Conservation (phyloP, 2,329 filamentous ascomycete genomes). For the Fusarium floridanum region DNA sequence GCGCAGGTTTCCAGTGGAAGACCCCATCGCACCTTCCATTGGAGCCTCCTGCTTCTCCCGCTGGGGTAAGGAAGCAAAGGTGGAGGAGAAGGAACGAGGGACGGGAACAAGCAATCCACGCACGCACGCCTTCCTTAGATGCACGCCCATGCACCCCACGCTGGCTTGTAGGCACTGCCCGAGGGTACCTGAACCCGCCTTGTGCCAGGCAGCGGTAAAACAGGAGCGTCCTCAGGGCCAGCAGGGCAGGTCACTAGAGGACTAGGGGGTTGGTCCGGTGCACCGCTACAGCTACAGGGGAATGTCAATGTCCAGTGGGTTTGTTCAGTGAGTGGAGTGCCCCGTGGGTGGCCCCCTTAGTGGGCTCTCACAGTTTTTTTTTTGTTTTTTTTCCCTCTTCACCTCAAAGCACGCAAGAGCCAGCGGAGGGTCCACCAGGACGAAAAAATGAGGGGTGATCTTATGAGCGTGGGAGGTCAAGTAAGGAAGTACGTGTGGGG, state of each 20-base stretch:
- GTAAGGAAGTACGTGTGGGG: slow-evolving; percentile 22
- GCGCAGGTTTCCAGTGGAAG: too few relatives aligned
- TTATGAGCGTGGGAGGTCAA: slow-evolving; percentile 18
- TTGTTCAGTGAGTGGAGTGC: slow-evolving; percentile 20
- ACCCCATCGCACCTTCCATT: too few relatives aligned
- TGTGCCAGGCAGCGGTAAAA: slow-evolving; percentile 43
- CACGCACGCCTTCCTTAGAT: slow-evolving; percentile 7
- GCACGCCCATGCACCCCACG: slow-evolving; percentile 35
- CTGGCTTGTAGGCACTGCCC: slow-evolving; percentile 33
- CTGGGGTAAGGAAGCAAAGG: too few relatives aligned
- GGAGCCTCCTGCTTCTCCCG: too few relatives aligned
- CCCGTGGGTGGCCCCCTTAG: slow-evolving; percentile 33
- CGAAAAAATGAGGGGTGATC: slow-evolving; percentile 16
- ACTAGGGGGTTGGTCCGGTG: slow-evolving; percentile 25
- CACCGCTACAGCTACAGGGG: slow-evolving; percentile 34
- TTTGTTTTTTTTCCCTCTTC: slow-evolving; percentile 3
- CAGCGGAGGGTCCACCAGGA: slow-evolving; percentile 13
- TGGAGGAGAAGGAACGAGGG: slow-evolving; percentile 41
- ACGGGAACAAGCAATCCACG: slow-evolving; percentile 32
- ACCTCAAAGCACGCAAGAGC: not conserved
- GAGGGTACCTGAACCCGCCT: slow-evolving; percentile 42
- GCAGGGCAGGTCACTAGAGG: slow-evolving; percentile 36
- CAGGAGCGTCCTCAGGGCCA: slow-evolving; percentile 35
- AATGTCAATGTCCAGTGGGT: slow-evolving; percentile 22
- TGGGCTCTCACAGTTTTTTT: slow-evolving; percentile 19